These are phyloP conservation scores for Oryza punctata DNA, from an alignment of 176 grass and related monocot species.

Conservation along the genomic window DNA sequence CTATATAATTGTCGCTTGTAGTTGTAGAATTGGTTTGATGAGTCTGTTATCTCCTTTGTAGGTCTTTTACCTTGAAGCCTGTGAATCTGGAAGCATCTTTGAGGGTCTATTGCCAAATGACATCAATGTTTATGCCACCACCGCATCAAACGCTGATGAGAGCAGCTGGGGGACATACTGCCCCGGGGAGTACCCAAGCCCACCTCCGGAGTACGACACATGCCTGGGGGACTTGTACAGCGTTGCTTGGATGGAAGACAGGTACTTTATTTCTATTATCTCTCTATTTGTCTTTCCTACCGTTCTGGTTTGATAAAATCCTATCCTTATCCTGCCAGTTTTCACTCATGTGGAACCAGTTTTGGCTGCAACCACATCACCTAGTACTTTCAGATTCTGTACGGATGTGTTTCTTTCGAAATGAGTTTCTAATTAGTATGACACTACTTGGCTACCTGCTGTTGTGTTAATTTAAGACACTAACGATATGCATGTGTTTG, in stretches of 20 bases:
- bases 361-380: conserved; percentile 16
- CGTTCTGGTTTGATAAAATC: conserved; percentile 21
- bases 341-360: background rate
- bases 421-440: conserved; percentile 34
- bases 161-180: conserved; percentile 98
- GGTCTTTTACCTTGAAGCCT: conserved; percentile 99
- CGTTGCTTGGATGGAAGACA: conserved; percentile 98
- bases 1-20: conserved; percentile 12
- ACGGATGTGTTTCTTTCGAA: background rate
- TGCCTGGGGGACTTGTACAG: conserved; percentile 97
- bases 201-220: conserved; percentile 79
- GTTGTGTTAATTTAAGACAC: conserved; percentile 1
- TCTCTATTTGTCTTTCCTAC: background rate
- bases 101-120: conserved; percentile 78
- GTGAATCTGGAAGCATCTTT: conserved; percentile 97
- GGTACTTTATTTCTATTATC: conserved; percentile 38
- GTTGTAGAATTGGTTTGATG: conserved; percentile 33
- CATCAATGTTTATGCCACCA: conserved; percentile 93
- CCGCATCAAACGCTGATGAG: conserved; percentile 87
- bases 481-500: conserved; percentile 32
- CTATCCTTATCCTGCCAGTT: background rate
- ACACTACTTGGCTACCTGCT: conserved; percentile 10
- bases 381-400: conserved; percentile 16
- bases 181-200: conserved; percentile 67
- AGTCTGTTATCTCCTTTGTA: conserved; percentile 40